These are phyloP conservation scores for Blepharisma japonicum DNA, from an alignment of 73 alveolate species.

Conservation along the genomic window DNA sequence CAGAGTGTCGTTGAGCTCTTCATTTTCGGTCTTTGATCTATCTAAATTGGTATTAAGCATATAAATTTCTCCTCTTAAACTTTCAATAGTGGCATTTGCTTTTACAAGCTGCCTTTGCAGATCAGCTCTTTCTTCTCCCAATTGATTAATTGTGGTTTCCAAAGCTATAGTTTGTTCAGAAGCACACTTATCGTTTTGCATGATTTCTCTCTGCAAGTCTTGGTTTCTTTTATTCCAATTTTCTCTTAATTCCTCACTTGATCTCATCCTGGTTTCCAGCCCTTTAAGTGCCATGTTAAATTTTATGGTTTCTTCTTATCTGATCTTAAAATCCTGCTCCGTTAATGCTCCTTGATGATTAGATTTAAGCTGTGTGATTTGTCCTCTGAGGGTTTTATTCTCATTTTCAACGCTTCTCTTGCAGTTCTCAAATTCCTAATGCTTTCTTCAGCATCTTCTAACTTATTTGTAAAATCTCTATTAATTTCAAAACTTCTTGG, in stretches of 20 bases:
- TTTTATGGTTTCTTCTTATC: constrained; percentile 35
- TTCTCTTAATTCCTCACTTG: constrained; percentile 21
- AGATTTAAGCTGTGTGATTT: constrained; percentile 10
- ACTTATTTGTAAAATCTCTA: constrained; percentile 28
- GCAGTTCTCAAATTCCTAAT: constrained; percentile 24
- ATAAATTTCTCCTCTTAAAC: background rate
- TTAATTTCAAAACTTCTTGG: constrained; percentile 38
- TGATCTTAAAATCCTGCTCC: constrained; percentile 1
- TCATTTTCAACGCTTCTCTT: constrained; percentile 28
- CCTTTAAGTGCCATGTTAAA: background rate
- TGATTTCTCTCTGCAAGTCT: background rate
- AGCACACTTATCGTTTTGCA: background rate
- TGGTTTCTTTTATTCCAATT: background rate
- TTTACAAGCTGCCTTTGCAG: background rate
- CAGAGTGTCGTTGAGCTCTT: background rate
- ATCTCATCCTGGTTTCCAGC: constrained; percentile 7
- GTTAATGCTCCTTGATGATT: background rate
- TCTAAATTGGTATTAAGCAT: constrained; percentile 12
- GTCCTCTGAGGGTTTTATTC: background rate
- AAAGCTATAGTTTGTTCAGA: background rate
- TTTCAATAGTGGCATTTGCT: background rate
- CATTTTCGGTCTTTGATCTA: background rate
- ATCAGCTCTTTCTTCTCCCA: constrained; percentile 12
- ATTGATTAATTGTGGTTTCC: background rate
- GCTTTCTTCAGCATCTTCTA: constrained; percentile 12